Percentiles rank a stretch among this genome's conserved stretches.
phyloP scores from a whole-genome alignment of 176 grass and related monocot genomes.

The Aegilops speltoides region DNA sequence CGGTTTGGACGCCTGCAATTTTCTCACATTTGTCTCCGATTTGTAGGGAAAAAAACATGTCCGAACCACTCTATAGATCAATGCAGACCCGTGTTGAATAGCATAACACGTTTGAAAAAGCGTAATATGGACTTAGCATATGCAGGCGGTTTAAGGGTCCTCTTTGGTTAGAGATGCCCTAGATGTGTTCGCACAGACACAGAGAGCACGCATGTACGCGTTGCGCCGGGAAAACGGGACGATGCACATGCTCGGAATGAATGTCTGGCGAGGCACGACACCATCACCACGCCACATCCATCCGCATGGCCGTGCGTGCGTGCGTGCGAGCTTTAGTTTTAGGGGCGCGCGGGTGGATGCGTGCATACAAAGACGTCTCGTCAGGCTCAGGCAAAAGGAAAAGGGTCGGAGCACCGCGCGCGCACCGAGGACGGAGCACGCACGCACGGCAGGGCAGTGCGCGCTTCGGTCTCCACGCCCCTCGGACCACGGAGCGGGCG shows the following conservation, averaged over 20 bases:
- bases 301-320: background rate
- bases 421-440: background rate
- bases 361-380: background rate
- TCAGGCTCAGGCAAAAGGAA: background rate
- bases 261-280: background rate
- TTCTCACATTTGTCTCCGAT: too few species aligned
- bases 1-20: too few species aligned
- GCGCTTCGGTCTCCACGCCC: background rate
- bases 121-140: too few species aligned
- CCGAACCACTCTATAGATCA: too few species aligned
- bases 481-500: background rate
- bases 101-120: too few species aligned
- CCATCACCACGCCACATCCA: background rate
- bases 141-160: too few species aligned
- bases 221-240: too few species aligned
- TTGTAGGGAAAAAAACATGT: rapidly evolving
- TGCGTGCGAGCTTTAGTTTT: too few species aligned
- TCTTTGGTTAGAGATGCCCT: too few species aligned
- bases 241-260: too few species aligned
- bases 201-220: background rate
- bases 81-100: too few species aligned
- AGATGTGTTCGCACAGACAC: background rate
- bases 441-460: background rate
- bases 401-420: background rate
- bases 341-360: background rate